phyloP scores from a whole-genome alignment of 2,329 filamentous ascomycete genomes.

The Chaetomiaceae sp. region DNA sequence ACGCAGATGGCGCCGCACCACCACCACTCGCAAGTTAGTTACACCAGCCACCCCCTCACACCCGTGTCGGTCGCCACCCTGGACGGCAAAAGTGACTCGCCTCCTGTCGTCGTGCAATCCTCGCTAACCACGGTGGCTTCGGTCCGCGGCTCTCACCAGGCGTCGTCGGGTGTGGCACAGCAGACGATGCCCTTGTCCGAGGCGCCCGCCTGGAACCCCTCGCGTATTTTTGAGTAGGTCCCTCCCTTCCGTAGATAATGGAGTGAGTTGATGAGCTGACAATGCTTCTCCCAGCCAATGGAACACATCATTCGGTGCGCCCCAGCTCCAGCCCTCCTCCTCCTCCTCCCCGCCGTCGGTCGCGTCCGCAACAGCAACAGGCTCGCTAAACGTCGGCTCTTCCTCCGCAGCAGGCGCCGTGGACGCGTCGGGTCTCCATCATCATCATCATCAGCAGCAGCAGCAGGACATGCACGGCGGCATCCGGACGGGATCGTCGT shows the following conservation, averaged over 20 bases:
- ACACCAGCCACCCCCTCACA: conserved; percentile 71
- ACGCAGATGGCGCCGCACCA: conserved; percentile 41
- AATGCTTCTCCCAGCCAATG: conserved; percentile 64
- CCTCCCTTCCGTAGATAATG: neutral
- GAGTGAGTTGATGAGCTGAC: conserved; percentile 27
- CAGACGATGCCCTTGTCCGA: conserved; percentile 59
- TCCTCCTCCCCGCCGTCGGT: conserved; percentile 36
- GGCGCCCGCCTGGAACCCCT: conserved; percentile 73
- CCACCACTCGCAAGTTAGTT: conserved; percentile 54
- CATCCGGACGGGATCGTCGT: conserved; percentile 36
- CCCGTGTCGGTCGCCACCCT: conserved; percentile 69
- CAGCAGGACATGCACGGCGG: too few relatives aligned
- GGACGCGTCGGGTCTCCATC: conserved; percentile 23
- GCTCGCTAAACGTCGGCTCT: conserved; percentile 50
- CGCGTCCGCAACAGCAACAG: conserved; percentile 35
- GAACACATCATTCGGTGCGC: conserved; percentile 88
- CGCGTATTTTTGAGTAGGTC: conserved; percentile 84
- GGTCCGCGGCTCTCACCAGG: conserved; percentile 53
- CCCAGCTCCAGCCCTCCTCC: conserved; percentile 43
- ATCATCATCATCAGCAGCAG: conserved; percentile 21
- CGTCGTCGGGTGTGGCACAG: conserved; percentile 46
- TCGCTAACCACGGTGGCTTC: conserved; percentile 66
- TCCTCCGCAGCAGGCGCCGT: too few relatives aligned
- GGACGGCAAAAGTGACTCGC: conserved; percentile 72
- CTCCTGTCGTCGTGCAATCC: conserved; percentile 62